Base-by-base conservation (phyloP, 2,329 filamentous ascomycete genomes). In the Nakataea oryzae region DNA sequence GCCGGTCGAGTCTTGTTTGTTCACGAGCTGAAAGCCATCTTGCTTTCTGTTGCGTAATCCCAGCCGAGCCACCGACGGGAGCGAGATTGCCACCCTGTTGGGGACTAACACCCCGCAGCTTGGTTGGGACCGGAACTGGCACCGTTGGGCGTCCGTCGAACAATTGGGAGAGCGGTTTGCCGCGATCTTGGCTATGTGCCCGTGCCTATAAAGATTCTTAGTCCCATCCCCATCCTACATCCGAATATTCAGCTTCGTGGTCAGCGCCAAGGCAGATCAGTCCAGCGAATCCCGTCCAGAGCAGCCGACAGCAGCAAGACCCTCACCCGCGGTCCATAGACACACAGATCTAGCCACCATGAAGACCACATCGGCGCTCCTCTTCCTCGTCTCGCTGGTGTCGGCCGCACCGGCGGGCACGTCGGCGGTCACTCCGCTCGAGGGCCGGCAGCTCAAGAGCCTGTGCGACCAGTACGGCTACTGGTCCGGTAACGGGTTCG, bases 381-480 rank as follows among this genome's bases (percentile, higher is more conserved):
- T 58, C n/a, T 58, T 58, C 30, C 57, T 58, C 29, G n/a, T 12
- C 57, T 58, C 57, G 57, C 57, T 58, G 29, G 57, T 34, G 29
- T 58, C 57, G 57, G 57, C 57, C 21, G 57, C 57, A 9, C 57
- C 57, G 28, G 57, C 57, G 17, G 57, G 24, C 13, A 34, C 57
- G n/a, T 30, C 57, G n/a, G 57, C 57, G 57, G 57, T 34, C 14
- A 56, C 54, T 14, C 27, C 54, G 54, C 58, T 60, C 32, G 32
- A 50, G 32, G 58, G 58, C 32, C 32, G 58, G 17, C 58, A 60
- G 41, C 34, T 50, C 32, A 28, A 47, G 41, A 62, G 63, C 24
- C 68, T 73, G 30, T 70, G 70, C 64, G 66, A 66, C 12, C 69
- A 69, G 62, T 73, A 69, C 62, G 68, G 60, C 57, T 73, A 71